Base-by-base conservation (phyloP, 2,329 filamentous ascomycete genomes). In the Pseudomassariella vexata region DNA sequence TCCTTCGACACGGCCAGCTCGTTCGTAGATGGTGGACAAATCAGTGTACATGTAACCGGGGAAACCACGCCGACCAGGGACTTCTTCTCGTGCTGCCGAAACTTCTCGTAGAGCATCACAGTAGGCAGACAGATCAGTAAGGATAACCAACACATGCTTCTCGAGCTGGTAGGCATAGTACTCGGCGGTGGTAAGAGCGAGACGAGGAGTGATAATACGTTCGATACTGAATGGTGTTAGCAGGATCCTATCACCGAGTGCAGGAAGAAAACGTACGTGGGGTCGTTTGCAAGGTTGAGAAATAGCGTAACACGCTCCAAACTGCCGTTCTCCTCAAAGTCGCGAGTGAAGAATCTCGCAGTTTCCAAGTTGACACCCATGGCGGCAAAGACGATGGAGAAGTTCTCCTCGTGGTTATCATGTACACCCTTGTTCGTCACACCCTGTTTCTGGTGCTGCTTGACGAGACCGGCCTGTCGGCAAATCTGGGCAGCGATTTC, bases 41-140 rank as follows among this genome's bases (percentile, higher is more conserved):
- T 98, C 94, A 49, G 92, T 98, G 74, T 98, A 98, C 92, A 98
- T 98, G 76, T 98, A 98, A 85, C 92, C 92, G 33, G 92, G 92
- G 71, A 92, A 98, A 76, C 92, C 92, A 80, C 92, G 90, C 63
- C 92, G 90, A 74, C 92, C 92, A 24, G 92, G 92, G 25, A 98
- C 92, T 80, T 98, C 92, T 75, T 98, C 92, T 69, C 92, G 80
- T 32, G 92, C 92, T 34, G 92, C 90, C 10, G 92, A 98, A 30
- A 98, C 92, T 67, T 98, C 92, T 77, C 92, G 92, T 45, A 98
- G 82, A 46, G 92, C 94, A 63, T 98, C 92, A 62, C 94, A 98
- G 75, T 98, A 98, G 30, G 92, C 88, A 2, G 92, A 92, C 49
- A 98, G 69, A 75, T 98, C 92, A 34, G 94, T 98, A 58, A 98